Base-by-base conservation (phyloP, 306 rosid genomes). In the Carpinus fangiana region DNA sequence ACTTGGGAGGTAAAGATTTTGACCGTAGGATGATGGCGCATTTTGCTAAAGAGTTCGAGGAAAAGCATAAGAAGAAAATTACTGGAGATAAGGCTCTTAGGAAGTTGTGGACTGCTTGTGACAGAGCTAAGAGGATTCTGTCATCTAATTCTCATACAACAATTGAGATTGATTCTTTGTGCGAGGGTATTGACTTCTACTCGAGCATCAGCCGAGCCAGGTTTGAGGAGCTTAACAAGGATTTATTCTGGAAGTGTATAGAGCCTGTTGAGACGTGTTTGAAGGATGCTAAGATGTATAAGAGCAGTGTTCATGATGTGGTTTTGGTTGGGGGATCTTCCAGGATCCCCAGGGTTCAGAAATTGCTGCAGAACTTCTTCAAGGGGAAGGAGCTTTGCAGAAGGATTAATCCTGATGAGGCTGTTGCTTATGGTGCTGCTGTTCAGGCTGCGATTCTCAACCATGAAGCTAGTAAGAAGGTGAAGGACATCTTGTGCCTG, bases 331-430 rank as follows among this genome's bases (percentile, higher is more conserved):
- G 83, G 20, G 87, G 87, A 14, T 86, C 89, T 0, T 74, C 87
- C 5, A 70, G 89, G 59, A 82, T 82, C 50, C 87, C 87, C 10
- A 86, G 77, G 48, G 80, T 85, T 14, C 84, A 79, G 26, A 83
- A 82, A 46, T 62, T 85, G 13, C 36, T 85, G 71, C 79, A 73
- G 65, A 82, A 85, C 14, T 82, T 79, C 74, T 80, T 85, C 20
- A 76, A 82, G 8, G 82, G 84, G 20, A 85, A 82, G 55, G 82
- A 82, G 55, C 82, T 85, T 3, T 82, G 84, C 76, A 82, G 76
- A 76, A 85, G 84, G 73, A 79, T 85, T 12, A 85, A 82, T 73
- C 86, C 78, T 0, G 89, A 86, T 5, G 89, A 86, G 72, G 89
- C 84, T 0, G 82, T 86, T 31, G 86, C 86, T 0, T 81, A 81